phyloP scores from a whole-genome alignment of 192 early-diverging fungal species.

The Coemansia sp. region DNA sequence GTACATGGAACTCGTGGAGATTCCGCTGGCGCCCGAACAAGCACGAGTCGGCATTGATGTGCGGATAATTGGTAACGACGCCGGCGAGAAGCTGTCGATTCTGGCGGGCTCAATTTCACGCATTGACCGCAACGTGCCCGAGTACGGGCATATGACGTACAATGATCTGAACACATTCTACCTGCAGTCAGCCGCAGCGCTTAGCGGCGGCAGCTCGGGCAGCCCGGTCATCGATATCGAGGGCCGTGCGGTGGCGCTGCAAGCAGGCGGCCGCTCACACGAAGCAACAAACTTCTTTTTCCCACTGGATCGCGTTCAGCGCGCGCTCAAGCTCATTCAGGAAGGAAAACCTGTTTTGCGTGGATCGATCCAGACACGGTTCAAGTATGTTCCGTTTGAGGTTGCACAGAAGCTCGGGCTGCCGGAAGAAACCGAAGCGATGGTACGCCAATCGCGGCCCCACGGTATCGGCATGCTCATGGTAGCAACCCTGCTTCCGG shows the following conservation, averaged over 20 bases:
- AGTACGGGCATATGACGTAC: constrained; percentile 67
- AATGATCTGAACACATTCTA: constrained; percentile 86
- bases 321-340: constrained; percentile 63
- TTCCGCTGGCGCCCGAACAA: constrained; percentile 64
- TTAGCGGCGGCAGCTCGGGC: constrained; percentile 76
- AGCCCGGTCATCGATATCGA: constrained; percentile 76
- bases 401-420: constrained; percentile 71
- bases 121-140: constrained; percentile 71
- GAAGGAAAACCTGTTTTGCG: constrained; percentile 61
- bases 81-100: constrained; percentile 78
- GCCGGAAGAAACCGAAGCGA: constrained; percentile 62
- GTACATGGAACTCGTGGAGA: constrained; percentile 68
- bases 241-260: constrained; percentile 74
- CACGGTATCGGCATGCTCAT: constrained; percentile 71
- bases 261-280: constrained; percentile 66
- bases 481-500: constrained; percentile 62
- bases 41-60: constrained; percentile 77
- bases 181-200: constrained; percentile 70
- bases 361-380: constrained; percentile 73
- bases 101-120: constrained; percentile 71
- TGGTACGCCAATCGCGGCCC: constrained; percentile 62
- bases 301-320: constrained; percentile 71
- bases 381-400: constrained; percentile 70
- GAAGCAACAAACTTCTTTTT: constrained; percentile 74
- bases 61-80: constrained; percentile 77